Base-by-base conservation (phyloP, 2,329 filamentous ascomycete species). In the Phoma sp. region DNA sequence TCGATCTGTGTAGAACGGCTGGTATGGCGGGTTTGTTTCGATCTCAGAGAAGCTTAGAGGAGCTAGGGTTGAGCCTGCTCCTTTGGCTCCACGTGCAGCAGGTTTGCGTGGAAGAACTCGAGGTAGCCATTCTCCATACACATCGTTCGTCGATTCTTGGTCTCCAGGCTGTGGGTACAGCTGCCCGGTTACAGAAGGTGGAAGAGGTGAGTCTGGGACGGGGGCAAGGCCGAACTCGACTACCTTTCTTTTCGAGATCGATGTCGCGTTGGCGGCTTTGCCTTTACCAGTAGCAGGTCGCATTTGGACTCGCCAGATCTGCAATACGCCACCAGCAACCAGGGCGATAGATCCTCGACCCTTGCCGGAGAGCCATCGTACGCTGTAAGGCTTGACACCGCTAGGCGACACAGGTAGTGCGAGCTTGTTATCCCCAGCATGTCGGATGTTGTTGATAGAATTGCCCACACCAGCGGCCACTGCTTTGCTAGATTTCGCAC, bases 21-120 rank as follows among this genome's bases (percentile, higher is more conserved):
- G 93, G 66, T 96, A 98, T 2, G 93, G 92, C 4, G 93, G 90
- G 68, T 93, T 97, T 1, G 93, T 96, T 71, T 99, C 95, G 61
- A 96, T 96, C 78, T 97, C 93, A 5, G 91, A 92, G 85, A 93
- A 71, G 78, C 72, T 74, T 18, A 75, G 56, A 14, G 72, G 72
- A 14, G 89, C 72, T 77, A 90, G 74, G 1, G 67, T 55, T 2
- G 60, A 46, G 2, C 34, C 53, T 6, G 45, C 23, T 15, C 45
- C 47, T 54, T 64, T 63, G 17, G 18, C 50, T 21, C 40, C 40
- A 20, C 30, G 42, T 42, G 40, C 17, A 14, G 56, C 58, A 17
- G 53, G 37, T 26, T 68, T 72, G 11, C 64, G 69, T 14, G 71
- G 69, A 3, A 74, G 42, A 23, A 60, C 57, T 20, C 72, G 69